A percentile compares a stretch with the other conserved stretches of the same genome.
Conservation (phyloP, 2,329 filamentous ascomycete species). For the Teratosphaeria zuluensis region DNA sequence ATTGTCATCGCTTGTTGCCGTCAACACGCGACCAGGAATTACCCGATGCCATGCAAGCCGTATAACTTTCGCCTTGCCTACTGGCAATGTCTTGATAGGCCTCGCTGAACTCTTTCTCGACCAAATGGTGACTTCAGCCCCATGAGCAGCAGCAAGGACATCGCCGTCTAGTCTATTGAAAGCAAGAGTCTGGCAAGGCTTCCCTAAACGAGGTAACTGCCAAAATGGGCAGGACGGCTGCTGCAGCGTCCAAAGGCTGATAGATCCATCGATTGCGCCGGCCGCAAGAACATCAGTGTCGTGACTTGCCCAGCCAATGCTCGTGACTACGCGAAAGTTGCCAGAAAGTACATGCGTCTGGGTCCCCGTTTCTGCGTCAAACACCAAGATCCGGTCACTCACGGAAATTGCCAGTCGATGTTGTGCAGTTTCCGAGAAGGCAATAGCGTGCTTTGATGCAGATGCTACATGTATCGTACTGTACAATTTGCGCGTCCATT, state of each 20-base stretch:
- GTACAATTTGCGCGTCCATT: neutral
- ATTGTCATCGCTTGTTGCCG: neutral
- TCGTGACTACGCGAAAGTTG: conserved; percentile 6
- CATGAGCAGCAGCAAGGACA: conserved; percentile 1
- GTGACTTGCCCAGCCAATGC: conserved; percentile 6
- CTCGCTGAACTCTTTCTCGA: neutral
- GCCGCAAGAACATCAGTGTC: conserved; percentile 4
- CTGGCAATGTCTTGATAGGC: neutral
- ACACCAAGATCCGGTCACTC: conserved; percentile 1
- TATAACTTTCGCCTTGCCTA: neutral
- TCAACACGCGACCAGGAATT: conserved; percentile 3
- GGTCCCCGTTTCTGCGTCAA: neutral
- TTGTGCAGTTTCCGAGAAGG: neutral
- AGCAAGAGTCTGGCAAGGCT: conserved; percentile 1
- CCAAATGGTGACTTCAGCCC: conserved; percentile 2
- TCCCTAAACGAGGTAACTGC: neutral
- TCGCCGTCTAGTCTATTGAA: neutral
- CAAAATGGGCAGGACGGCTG: conserved; percentile 1
- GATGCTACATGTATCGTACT: neutral
- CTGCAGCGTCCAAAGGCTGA: conserved; percentile 5
- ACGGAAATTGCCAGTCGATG: conserved; percentile 6
- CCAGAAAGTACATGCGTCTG: conserved; percentile 1
- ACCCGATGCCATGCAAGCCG: conserved; percentile 6
- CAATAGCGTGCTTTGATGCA: neutral
- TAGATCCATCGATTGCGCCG: conserved; percentile 9